Percentiles rank a stretch among this genome's conserved stretches.
Evolutionary conservation across 139 green algal genomes (phyloP).

Genomic region (Auxenochlorella pyrenoidosa): DNA sequence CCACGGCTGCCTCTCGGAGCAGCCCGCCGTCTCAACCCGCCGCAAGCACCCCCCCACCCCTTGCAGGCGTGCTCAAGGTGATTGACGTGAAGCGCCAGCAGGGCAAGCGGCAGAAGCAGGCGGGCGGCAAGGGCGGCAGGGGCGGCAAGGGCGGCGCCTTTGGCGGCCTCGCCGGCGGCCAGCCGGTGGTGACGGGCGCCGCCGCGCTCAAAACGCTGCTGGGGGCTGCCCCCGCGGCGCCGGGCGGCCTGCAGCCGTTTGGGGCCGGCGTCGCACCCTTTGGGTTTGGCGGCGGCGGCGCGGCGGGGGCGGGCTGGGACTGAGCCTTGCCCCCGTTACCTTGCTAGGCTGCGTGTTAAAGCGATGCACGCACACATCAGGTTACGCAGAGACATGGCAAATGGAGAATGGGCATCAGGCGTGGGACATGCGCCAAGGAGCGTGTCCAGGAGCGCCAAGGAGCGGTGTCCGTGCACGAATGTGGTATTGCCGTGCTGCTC

Average conservation of each 20-base stretch:
- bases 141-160: background rate
- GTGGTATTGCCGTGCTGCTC: too few species aligned
- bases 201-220: constrained; percentile 3
- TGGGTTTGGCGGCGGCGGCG: background rate
- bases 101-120: background rate
- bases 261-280: background rate
- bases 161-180: background rate
- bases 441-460: too few species aligned
- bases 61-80: constrained; percentile 31
- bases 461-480: too few species aligned
- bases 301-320: background rate
- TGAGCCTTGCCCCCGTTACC: too few species aligned
- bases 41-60: background rate
- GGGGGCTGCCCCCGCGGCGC: background rate
- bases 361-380: too few species aligned
- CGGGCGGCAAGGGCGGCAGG: background rate
- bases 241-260: constrained; percentile 1
- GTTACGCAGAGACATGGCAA: too few species aligned
- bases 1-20: background rate
- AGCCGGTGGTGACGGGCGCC: background rate
- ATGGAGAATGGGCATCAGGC: too few species aligned
- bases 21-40: background rate
- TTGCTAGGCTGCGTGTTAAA: too few species aligned
- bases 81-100: constrained; percentile 16
- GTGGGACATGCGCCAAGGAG: too few species aligned